Conservation (phyloP, 805 yeast species). For the Clavispora fructus region DNA sequence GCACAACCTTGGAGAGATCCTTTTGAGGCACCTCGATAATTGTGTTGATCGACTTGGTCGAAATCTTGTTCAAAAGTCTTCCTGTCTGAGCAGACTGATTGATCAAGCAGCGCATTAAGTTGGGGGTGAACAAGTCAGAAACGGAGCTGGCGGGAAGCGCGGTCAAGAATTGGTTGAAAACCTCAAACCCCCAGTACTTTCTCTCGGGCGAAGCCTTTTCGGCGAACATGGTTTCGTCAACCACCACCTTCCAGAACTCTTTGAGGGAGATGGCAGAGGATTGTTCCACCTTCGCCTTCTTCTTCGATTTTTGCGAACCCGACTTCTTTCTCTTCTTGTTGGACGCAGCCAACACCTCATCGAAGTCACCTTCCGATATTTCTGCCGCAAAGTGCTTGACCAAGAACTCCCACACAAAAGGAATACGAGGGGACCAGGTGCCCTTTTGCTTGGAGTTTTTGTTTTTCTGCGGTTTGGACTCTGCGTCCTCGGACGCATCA, state of each 20-base stretch:
- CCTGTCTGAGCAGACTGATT: slow-evolving; percentile 68
- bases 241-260: slow-evolving; percentile 75
- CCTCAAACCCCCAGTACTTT: slow-evolving; percentile 80
- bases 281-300: slow-evolving; percentile 9
- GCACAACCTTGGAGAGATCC: slow-evolving; percentile 37
- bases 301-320: slow-evolving; percentile 18
- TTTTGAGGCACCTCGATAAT: slow-evolving; percentile 35
- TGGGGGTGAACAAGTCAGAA: slow-evolving; percentile 46
- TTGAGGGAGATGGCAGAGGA: slow-evolving; percentile 26
- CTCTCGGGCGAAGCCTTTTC: slow-evolving; percentile 78
- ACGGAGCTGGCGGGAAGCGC: slow-evolving; percentile 16
- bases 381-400: slow-evolving; percentile 36
- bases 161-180: slow-evolving; percentile 48
- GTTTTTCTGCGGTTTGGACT: slow-evolving; percentile 4
- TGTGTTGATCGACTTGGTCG: slow-evolving; percentile 45
- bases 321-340: slow-evolving; percentile 24
- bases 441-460: slow-evolving; percentile 49
- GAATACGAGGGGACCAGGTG: slow-evolving; percentile 70
- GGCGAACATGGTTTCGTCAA: slow-evolving; percentile 78
- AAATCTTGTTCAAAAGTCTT: slow-evolving; percentile 62
- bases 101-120: slow-evolving; percentile 65
- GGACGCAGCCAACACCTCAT: slow-evolving; percentile 13
- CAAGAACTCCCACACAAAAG: slow-evolving; percentile 69
- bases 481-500: slow-evolving; percentile 27
- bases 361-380: slow-evolving; percentile 13